A percentile compares a stretch with the other conserved stretches of the same genome.
These are phyloP conservation scores for Myrica gale DNA, from an alignment of 306 rosid species.

Conservation along the genomic window DNA sequence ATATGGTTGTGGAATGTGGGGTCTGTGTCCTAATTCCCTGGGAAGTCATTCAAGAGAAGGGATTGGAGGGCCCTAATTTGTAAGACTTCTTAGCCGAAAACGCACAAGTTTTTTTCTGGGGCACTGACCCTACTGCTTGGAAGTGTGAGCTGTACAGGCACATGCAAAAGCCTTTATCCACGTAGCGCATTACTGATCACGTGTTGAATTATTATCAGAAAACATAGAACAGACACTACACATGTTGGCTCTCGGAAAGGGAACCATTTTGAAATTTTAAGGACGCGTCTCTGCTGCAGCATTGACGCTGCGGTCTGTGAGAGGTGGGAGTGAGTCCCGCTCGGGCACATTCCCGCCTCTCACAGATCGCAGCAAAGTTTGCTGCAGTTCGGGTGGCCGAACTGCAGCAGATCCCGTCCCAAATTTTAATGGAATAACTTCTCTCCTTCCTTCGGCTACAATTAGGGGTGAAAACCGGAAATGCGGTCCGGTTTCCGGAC, in stretches of 20 bases:
- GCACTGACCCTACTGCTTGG: slow-evolving; percentile 35
- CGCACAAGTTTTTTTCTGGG: slow-evolving; percentile 28
- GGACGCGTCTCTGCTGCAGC: no score
- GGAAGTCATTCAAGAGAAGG: not conserved
- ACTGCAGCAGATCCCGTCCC: no score
- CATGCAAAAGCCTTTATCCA: slow-evolving; percentile 26
- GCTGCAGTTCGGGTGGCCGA: no score
- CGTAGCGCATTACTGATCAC: slow-evolving; percentile 9
- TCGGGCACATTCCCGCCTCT: no score
- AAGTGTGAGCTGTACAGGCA: slow-evolving; percentile 46
- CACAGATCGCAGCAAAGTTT: no score
- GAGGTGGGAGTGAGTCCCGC: no score
- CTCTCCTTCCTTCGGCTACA: no score
- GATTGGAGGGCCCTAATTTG: slow-evolving; percentile 3
- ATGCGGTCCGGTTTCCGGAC: no score
- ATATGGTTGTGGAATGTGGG: slow-evolving; percentile 3
- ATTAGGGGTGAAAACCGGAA: no score
- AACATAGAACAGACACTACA: not conserved
- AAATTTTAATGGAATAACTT: no score
- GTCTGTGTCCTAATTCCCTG: not conserved
- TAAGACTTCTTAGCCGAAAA: slow-evolving; percentile 35
- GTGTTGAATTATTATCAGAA: slow-evolving; percentile 34
- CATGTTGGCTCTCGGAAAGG: slow-evolving; percentile 3
- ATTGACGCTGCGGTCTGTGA: no score
- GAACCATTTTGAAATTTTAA: slow-evolving; percentile 14